Evolutionary conservation across 768 basidiomycete genomes (phyloP).

Genomic region (Mycena alexandri): DNA sequence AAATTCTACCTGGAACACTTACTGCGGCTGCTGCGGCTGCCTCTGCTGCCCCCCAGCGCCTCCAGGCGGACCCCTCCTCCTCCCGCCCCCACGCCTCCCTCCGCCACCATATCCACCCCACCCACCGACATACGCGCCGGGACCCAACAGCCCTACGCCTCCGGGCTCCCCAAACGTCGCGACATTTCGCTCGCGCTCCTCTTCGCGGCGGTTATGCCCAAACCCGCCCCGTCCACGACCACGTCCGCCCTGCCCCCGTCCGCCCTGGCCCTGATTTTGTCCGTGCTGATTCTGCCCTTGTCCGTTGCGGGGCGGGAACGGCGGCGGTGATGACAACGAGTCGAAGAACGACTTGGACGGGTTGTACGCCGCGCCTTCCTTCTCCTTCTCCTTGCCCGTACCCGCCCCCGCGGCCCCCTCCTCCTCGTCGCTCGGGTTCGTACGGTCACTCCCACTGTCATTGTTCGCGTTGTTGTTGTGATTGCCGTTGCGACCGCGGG

Average conservation of each 20-base stretch:
- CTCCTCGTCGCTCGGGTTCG: slow-evolving; percentile 47
- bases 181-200: slow-evolving; percentile 87
- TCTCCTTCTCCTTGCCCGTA: slow-evolving; percentile 54
- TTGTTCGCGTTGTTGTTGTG: slow-evolving; percentile 5
- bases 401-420: slow-evolving; percentile 41
- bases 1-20: slow-evolving; percentile 49
- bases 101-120: slow-evolving; percentile 78
- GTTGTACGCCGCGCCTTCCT: slow-evolving; percentile 70
- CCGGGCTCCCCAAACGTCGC: slow-evolving; percentile 91
- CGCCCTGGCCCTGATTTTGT: slow-evolving; percentile 47
- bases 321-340: slow-evolving; percentile 61
- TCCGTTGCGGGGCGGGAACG: slow-evolving; percentile 22
- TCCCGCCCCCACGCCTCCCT: slow-evolving; percentile 53
- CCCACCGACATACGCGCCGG: slow-evolving; percentile 82
- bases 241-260: slow-evolving; percentile 56
- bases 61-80: slow-evolving; percentile 39
- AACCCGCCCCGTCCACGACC: slow-evolving; percentile 60
- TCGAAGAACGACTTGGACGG: slow-evolving; percentile 88
- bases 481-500: slow-evolving; percentile 23
- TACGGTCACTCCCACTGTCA: slow-evolving; percentile 42
- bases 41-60: slow-evolving; percentile 4
- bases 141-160: slow-evolving; percentile 81
- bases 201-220: slow-evolving; percentile 81
- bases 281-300: slow-evolving; percentile 55
- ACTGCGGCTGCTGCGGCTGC: background rate